Percentiles rank a stretch among this genome's conserved stretches.
Conservation (phyloP, 108 stramenopile species). For the Pseudonitzschia multistriata region DNA sequence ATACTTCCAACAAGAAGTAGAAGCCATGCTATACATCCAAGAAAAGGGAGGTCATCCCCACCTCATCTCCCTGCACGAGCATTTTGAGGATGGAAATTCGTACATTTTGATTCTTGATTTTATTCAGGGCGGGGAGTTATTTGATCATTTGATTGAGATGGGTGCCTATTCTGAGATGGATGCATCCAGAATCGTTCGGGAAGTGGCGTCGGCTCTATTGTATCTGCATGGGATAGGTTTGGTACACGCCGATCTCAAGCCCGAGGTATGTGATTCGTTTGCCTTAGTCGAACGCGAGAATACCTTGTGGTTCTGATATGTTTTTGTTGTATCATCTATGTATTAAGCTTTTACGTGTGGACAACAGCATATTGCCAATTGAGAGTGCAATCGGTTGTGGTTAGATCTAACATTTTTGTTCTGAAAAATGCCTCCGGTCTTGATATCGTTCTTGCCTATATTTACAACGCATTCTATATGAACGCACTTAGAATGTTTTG, state of each 20-base stretch:
- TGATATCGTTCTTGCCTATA: not conserved
- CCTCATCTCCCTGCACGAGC: conserved; percentile 65
- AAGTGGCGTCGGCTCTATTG: conserved; percentile 66
- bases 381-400: not conserved
- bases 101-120: conserved; percentile 80
- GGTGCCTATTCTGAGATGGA: conserved; percentile 85
- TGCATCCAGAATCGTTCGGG: conserved; percentile 65
- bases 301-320: not conserved
- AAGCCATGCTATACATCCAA: conserved; percentile 59
- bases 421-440: no score
- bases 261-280: conserved; percentile 33
- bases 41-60: conserved; percentile 78
- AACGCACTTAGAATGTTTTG: conserved; percentile 58
- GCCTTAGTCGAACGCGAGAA: no score
- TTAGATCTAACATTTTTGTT: not conserved
- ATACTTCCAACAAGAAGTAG: conserved; percentile 72
- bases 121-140: conserved; percentile 81
- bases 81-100: conserved; percentile 63
- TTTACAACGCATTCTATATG: conserved; percentile 36
- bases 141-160: conserved; percentile 80
- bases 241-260: conserved; percentile 84
- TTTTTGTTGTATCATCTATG: not conserved
- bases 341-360: not conserved
- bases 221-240: conserved; percentile 81
- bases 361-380: not conserved